phyloP scores from a whole-genome alignment of 768 basidiomycete genomes.

The Coprinopsis marcescibilis region DNA sequence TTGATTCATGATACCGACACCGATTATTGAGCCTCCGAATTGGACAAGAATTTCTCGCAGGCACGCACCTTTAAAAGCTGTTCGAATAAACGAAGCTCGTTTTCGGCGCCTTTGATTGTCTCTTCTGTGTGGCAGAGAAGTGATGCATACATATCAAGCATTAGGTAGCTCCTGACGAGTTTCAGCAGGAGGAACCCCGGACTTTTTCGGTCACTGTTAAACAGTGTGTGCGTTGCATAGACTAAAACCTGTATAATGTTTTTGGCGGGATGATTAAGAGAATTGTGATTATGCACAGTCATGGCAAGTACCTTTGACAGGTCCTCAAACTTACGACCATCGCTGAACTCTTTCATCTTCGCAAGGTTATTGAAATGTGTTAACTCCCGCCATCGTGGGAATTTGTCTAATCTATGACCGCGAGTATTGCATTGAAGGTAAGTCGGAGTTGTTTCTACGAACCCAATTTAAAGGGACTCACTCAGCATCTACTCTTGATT shows the following conservation, averaged over 20 bases:
- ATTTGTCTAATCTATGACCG: too few relatives aligned
- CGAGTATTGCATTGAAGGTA: slow-evolving; percentile 6
- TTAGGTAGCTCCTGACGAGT: slow-evolving; percentile 20
- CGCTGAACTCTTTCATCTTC: slow-evolving; percentile 17
- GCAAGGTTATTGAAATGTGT: slow-evolving; percentile 24
- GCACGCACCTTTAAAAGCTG: slow-evolving; percentile 17
- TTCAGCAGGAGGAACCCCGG: background rate
- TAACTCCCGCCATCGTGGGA: slow-evolving; percentile 27
- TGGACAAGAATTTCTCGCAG: background rate
- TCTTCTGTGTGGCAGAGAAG: slow-evolving; percentile 28
- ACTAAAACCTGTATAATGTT: slow-evolving; percentile 14
- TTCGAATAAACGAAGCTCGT: slow-evolving; percentile 16
- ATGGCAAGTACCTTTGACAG: slow-evolving; percentile 24
- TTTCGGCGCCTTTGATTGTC: slow-evolving; percentile 20
- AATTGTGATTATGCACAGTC: background rate
- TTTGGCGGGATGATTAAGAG: background rate
- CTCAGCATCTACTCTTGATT: background rate
- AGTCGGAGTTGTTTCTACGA: background rate
- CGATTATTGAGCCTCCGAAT: background rate
- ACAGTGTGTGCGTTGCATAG: slow-evolving; percentile 16
- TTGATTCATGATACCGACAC: background rate
- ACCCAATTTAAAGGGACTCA: slow-evolving; percentile 10
- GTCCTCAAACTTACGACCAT: slow-evolving; percentile 27
- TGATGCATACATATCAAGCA: slow-evolving; percentile 22
- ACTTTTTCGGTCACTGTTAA: slow-evolving; percentile 1